Evolutionary conservation across 1,139 yeast genomes (phyloP).

Genomic region (Pichia cactophila): DNA sequence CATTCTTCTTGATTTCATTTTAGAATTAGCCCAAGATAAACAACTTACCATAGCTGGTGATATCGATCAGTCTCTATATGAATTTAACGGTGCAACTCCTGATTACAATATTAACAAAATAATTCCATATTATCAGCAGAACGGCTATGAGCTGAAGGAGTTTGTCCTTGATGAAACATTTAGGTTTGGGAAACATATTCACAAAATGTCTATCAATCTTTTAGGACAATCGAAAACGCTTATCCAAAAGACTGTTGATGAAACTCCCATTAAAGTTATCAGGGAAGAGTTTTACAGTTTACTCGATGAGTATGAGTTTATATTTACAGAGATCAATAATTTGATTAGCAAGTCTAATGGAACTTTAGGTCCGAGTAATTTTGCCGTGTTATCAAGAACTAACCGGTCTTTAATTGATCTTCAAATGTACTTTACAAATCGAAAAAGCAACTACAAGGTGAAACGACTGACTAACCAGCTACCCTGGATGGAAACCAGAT

Average conservation of each 20-base stretch:
- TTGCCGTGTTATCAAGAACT: constrained; percentile 47
- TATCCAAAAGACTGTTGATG: constrained; percentile 18
- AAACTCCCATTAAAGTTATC: constrained; percentile 31
- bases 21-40: constrained; percentile 31
- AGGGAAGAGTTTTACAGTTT: constrained; percentile 26
- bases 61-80: constrained; percentile 63
- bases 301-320: constrained; percentile 35
- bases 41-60: constrained; percentile 70
- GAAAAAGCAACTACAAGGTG: constrained; percentile 33
- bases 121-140: constrained; percentile 8
- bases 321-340: constrained; percentile 39
- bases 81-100: constrained; percentile 46
- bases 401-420: constrained; percentile 46
- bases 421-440: constrained; percentile 33
- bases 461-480: constrained; percentile 42
- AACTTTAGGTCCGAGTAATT: constrained; percentile 40
- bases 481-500: constrained; percentile 45
- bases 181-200: constrained; percentile 51
- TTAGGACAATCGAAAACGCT: constrained; percentile 19
- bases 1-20: constrained; percentile 40
- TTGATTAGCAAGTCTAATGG: constrained; percentile 42
- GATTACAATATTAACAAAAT: constrained; percentile 10
- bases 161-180: constrained; percentile 43
- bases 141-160: constrained; percentile 22
- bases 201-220: constrained; percentile 34